phyloP scores from a whole-genome alignment of 2,329 filamentous ascomycete genomes.

The Aspergillaceae sp. region DNA sequence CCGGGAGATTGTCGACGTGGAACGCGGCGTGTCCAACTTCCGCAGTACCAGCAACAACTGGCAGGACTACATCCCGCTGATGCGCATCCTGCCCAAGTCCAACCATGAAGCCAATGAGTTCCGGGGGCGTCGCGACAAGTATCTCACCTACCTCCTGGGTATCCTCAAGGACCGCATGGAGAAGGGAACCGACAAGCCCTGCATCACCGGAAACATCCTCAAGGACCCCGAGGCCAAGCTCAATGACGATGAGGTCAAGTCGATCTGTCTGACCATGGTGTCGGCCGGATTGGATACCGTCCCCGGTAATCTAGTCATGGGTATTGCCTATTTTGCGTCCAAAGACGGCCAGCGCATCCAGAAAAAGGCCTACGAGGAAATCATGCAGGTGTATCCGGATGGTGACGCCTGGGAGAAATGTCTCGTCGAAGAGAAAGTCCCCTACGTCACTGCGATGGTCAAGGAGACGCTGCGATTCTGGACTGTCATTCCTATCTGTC shows the following conservation, averaged over 20 bases:
- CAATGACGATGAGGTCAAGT: conserved; percentile 64
- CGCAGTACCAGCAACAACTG: conserved; percentile 73
- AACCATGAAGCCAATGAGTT: conserved; percentile 58
- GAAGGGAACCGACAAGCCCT: conserved; percentile 57
- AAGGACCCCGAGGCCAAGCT: conserved; percentile 63
- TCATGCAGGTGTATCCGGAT: conserved; percentile 61
- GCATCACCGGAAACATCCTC: conserved; percentile 61
- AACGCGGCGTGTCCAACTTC: conserved; percentile 67
- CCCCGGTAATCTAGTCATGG: conserved; percentile 70
- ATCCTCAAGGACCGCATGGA: conserved; percentile 54
- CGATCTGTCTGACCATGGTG: conserved; percentile 74
- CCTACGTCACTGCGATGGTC: conserved; percentile 67
- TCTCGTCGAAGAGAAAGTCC: conserved; percentile 63
- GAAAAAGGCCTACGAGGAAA: conserved; percentile 58
- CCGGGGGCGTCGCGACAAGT: conserved; percentile 59
- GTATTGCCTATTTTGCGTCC: conserved; percentile 65
- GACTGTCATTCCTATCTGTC: conserved; percentile 69
- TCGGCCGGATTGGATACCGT: conserved; percentile 75
- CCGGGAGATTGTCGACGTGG: conserved; percentile 65
- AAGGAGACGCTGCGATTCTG: conserved; percentile 73
- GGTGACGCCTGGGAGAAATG: conserved; percentile 70
- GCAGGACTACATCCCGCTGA: conserved; percentile 72
- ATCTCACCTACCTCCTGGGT: conserved; percentile 51
- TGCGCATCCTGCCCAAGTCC: conserved; percentile 56
- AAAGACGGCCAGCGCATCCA: conserved; percentile 62